These are phyloP conservation scores for Choricystis sp. DNA, from an alignment of 139 green algal species.

Conservation along the genomic window DNA sequence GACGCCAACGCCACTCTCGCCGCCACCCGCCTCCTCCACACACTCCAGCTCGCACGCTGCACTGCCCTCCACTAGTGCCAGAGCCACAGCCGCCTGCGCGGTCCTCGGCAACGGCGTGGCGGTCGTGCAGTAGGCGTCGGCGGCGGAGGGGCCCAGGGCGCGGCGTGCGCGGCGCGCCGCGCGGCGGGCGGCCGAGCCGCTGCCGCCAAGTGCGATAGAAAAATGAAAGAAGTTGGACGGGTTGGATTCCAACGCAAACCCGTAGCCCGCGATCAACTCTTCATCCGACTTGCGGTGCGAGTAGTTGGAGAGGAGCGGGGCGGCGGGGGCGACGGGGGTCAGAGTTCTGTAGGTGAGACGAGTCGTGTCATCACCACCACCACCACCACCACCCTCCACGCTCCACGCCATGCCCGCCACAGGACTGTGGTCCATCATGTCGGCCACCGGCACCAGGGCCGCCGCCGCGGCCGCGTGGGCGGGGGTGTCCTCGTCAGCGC, in stretches of 20 bases:
- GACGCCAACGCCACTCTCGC: too few species aligned
- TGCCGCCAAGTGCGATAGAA: conserved; percentile 5
- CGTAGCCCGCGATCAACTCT: conserved; percentile 39
- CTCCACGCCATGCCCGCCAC: conserved; percentile 15
- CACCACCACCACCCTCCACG: not conserved
- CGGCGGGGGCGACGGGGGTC: conserved; percentile 7
- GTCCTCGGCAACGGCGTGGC: too few species aligned
- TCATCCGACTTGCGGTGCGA: conserved; percentile 28
- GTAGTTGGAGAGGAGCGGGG: conserved; percentile 28
- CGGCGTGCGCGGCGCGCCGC: too few species aligned
- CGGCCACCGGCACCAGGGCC: conserved; percentile 21
- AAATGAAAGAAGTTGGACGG: conserved; percentile 23
- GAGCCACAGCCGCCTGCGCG: too few species aligned
- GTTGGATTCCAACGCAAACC: conserved; percentile 26
- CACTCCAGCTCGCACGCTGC: too few species aligned
- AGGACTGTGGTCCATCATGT: conserved; percentile 36
- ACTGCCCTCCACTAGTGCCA: too few species aligned
- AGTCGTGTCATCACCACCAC: not conserved
- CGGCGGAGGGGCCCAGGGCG: too few species aligned
- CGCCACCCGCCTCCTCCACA: too few species aligned
- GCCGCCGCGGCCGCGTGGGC: not conserved
- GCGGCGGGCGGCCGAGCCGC: not conserved
- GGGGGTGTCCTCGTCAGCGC: not conserved
- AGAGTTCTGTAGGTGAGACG: not conserved
- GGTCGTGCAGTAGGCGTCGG: too few species aligned